These are phyloP conservation scores for Termitomyces eurrhizus DNA, from an alignment of 768 basidiomycete species.

Conservation along the genomic window DNA sequence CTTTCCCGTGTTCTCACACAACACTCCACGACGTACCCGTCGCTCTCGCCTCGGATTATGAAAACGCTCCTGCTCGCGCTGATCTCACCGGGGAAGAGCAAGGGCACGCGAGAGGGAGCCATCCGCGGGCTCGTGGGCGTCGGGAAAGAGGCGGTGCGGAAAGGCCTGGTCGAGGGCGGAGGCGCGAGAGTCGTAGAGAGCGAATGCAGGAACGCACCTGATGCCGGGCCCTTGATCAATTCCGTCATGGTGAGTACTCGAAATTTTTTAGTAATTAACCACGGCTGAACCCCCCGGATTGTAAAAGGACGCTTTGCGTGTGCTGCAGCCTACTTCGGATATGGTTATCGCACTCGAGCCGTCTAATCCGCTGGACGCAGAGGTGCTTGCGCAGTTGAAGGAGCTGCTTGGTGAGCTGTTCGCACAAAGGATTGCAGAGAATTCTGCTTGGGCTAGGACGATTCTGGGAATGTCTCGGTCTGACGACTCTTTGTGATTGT, in stretches of 20 bases:
- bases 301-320: conserved; percentile 55
- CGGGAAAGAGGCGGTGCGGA: conserved; percentile 79
- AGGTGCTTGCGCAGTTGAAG: conserved; percentile 40
- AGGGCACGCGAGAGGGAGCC: conserved; percentile 86
- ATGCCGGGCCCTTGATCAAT: conserved; percentile 44
- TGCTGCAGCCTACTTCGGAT: conserved; percentile 54
- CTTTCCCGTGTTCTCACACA: conserved; percentile 77
- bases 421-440: conserved; percentile 48
- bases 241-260: conserved; percentile 54
- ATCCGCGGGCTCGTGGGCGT: conserved; percentile 83
- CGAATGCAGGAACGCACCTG: conserved; percentile 45
- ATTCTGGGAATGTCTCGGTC: conserved; percentile 37
- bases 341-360: conserved; percentile 56
- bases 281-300: neutral
- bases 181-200: conserved; percentile 73
- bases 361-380: conserved; percentile 43
- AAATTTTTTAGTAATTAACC: neutral
- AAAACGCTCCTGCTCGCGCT: conserved; percentile 91
- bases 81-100: conserved; percentile 63
- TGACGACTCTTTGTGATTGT: conserved; percentile 3
- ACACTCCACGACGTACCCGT: conserved; percentile 87
- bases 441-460: conserved; percentile 62
- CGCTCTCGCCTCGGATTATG: conserved; percentile 84
- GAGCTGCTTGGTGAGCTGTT: conserved; percentile 62
- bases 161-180: conserved; percentile 78